These are phyloP conservation scores for Auxenochlorella pyrenoidosa DNA, from an alignment of 139 green algal species.

Conservation along the genomic window DNA sequence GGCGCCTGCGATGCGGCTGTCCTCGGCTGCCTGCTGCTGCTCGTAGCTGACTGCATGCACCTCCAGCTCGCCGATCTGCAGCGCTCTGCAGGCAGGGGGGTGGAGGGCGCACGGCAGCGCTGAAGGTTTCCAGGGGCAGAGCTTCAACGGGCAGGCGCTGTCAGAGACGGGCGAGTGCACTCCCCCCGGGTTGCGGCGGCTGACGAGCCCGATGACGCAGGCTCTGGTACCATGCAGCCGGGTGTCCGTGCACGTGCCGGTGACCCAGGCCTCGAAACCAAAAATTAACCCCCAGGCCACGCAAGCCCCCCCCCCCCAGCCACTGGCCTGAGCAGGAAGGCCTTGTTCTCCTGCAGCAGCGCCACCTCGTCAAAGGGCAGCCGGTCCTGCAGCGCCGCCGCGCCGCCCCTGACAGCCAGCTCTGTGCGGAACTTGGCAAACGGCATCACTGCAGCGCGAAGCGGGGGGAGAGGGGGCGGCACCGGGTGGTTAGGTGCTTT, in stretches of 20 bases:
- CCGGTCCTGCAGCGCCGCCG: slow-evolving; percentile 63
- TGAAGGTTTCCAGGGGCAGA: background rate
- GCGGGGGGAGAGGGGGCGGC: background rate
- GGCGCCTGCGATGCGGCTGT: background rate
- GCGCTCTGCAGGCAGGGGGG: slow-evolving; percentile 6
- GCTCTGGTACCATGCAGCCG: no score
- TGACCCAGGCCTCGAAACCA: no score
- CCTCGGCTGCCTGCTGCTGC: slow-evolving; percentile 17
- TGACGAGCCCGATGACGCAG: no score
- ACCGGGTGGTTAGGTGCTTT: no score
- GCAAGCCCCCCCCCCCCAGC: background rate
- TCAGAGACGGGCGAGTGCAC: no score
- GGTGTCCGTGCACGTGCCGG: no score
- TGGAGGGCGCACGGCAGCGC: background rate
- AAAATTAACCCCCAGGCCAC: background rate
- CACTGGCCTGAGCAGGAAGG: slow-evolving; percentile 64
- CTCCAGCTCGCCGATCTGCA: slow-evolving; percentile 7
- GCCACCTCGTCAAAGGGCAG: slow-evolving; percentile 85
- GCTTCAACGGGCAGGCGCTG: background rate
- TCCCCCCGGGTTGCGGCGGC: no score
- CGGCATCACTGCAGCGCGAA: slow-evolving; percentile 70
- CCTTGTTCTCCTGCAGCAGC: slow-evolving; percentile 77
- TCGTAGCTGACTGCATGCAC: slow-evolving; percentile 38
- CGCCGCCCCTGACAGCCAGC: slow-evolving; percentile 70
- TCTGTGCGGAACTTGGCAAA: slow-evolving; percentile 95